phyloP scores from a whole-genome alignment of 1,284 basidiomycete species.

The Apiotrichum sp. region DNA sequence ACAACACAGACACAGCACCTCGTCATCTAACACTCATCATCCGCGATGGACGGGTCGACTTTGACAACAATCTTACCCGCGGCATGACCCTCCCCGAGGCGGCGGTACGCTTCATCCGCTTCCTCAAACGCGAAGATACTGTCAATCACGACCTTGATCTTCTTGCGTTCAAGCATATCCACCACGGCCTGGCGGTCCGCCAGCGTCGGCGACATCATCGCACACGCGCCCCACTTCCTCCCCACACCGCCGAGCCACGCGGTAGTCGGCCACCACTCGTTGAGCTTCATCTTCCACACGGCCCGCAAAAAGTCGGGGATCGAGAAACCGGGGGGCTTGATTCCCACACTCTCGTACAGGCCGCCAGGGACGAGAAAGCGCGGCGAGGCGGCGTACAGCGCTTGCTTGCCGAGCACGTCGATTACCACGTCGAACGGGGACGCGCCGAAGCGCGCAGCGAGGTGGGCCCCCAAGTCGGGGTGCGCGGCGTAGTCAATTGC shows the following conservation, averaged over 20 bases:
- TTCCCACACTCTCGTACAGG: conserved; percentile 20
- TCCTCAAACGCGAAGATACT: conserved; percentile 54
- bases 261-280: conserved; percentile 11
- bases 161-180: conserved; percentile 1
- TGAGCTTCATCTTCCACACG: conserved; percentile 2
- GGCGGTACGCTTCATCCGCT: conserved; percentile 57
- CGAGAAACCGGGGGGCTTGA: conserved; percentile 8
- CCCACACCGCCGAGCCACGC: conserved; percentile 6
- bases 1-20: background rate
- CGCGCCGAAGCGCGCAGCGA: background rate
- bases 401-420: conserved; percentile 18
- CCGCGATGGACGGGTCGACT: background rate
- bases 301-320: conserved; percentile 7
- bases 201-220: conserved; percentile 1
- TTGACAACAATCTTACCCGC: conserved; percentile 57
- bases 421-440: conserved; percentile 10
- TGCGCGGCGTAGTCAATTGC: conserved; percentile 58
- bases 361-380: conserved; percentile 2
- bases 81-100: conserved; percentile 54
- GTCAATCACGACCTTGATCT: conserved; percentile 5
- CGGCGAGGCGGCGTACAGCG: conserved; percentile 27
- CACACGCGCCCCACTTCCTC: background rate
- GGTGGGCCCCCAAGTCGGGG: conserved; percentile 29
- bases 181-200: conserved; percentile 7
- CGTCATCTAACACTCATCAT: background rate